Evolutionary conservation across 331 rosid genomes (phyloP).

Genomic region (Stylosanthes scabra): DNA sequence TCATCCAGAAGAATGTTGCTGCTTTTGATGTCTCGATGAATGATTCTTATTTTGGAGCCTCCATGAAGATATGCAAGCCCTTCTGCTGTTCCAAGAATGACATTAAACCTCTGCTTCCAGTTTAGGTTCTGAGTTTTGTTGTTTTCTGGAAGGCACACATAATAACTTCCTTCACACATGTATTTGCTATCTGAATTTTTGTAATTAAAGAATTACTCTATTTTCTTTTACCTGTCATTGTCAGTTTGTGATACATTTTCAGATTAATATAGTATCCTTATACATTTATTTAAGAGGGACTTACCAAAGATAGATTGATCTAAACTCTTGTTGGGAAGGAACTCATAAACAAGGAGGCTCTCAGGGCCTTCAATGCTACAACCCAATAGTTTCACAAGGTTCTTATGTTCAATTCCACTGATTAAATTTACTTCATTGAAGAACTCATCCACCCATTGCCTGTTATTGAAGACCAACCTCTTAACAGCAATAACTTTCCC

Average conservation of each 20-base stretch:
- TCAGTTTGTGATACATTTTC: too few relatives aligned
- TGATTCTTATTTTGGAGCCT: slow-evolving; percentile 69
- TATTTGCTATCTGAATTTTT: not conserved
- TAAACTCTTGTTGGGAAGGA: slow-evolving; percentile 70
- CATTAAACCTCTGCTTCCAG: slow-evolving; percentile 74
- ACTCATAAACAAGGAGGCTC: slow-evolving; percentile 89
- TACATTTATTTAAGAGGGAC: slow-evolving; percentile 4
- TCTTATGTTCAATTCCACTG: slow-evolving; percentile 79
- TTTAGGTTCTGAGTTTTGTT: slow-evolving; percentile 63
- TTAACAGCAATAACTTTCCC: slow-evolving; percentile 78
- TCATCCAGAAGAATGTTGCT: slow-evolving; percentile 90
- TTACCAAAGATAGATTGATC: slow-evolving; percentile 84
- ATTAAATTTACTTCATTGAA: slow-evolving; percentile 93
- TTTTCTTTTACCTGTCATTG: not conserved
- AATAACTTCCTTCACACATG: slow-evolving; percentile 9
- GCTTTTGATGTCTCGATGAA: slow-evolving; percentile 92
- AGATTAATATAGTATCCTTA: too few relatives aligned
- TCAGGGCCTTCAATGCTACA: slow-evolving; percentile 99
- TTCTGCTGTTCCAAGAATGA: slow-evolving; percentile 80
- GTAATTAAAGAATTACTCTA: not conserved
- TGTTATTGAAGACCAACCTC: slow-evolving; percentile 83
- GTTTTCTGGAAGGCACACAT: slow-evolving; percentile 55
- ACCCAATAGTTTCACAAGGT: slow-evolving; percentile 81
- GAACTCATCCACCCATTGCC: slow-evolving; percentile 96
- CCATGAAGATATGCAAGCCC: slow-evolving; percentile 91